phyloP scores from a whole-genome alignment of 768 basidiomycete genomes.

The Rhodotorula babjevae region DNA sequence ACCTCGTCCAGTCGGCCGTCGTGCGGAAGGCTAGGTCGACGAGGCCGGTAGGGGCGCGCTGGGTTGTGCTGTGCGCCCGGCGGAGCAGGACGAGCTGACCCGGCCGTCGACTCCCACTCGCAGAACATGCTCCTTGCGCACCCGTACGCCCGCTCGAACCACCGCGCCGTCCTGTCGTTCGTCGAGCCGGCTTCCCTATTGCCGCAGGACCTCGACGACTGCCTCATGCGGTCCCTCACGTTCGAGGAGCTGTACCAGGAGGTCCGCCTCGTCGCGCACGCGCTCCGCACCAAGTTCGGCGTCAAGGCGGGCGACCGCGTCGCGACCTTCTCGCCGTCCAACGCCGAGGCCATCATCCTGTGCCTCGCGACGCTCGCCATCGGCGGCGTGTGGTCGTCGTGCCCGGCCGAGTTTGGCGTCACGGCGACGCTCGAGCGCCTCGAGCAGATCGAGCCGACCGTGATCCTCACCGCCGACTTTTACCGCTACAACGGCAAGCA shows the following conservation, averaged over 20 bases:
- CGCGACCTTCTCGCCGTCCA: conserved; percentile 49
- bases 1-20: too few species aligned
- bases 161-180: conserved; percentile 40
- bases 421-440: conserved; percentile 74
- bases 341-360: conserved; percentile 56
- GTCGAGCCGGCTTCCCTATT: conserved; percentile 32
- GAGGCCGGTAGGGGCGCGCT: too few species aligned
- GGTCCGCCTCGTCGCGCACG: conserved; percentile 32
- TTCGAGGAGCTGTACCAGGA: conserved; percentile 41
- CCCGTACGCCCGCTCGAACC: conserved; percentile 27
- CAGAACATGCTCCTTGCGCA: conserved; percentile 43
- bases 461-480: conserved; percentile 41
- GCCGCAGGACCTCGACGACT: conserved; percentile 14
- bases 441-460: conserved; percentile 54
- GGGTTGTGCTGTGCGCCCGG: too few species aligned
- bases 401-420: conserved; percentile 75
- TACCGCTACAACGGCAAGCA: conserved; percentile 41
- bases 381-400: conserved; percentile 76
- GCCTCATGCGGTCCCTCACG: conserved; percentile 33
- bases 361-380: conserved; percentile 29
- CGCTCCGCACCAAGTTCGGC: conserved; percentile 31
- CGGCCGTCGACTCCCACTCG: too few species aligned
- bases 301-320: conserved; percentile 40
- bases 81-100: neutral
- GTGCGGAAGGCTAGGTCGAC: too few species aligned